Base-by-base conservation (phyloP, 768 basidiomycete genomes). In the Psilocybe azurescens region DNA sequence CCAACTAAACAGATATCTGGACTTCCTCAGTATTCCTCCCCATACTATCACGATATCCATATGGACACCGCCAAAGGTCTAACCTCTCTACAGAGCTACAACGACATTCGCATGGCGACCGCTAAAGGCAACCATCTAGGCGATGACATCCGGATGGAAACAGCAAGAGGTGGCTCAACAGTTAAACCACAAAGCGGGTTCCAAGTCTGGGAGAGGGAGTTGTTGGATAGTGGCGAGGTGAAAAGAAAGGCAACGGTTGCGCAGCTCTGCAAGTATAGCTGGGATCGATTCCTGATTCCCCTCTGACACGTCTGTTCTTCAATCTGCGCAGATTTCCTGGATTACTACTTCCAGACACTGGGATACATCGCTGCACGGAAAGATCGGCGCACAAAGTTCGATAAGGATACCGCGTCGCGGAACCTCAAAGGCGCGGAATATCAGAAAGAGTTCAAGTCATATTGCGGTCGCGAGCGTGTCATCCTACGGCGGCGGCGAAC, bases 321-420 rank as follows among this genome's bases (percentile, higher is more conserved):
- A 38, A 46, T n/a, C 55, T 32, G 53, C 58, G 36, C 66, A 96
- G 95, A 93, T 80, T 98, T 98, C 78, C 86, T 97, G 54, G 97
- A 99, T 76, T 99, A 99, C 74, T 99, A 99, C 79, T 99, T 99
- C 74, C 94, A 98, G 72, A 85, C 88, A 1, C 84, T 99, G 39
- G 94, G 94, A 16, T 98, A 98, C 76, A 83, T 98, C 61, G 87
- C 90, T 7, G 77, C 89, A 18, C 87, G 97, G 28, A 95, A 94
- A 73, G 89, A 94, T 50, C 89, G 97, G 28, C 85, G 95, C 30
- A 74, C 86, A 16, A 86, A 82, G 58, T 98, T 99, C 75, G 91
- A 97, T 71, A 78, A 82, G 14, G 95, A 97, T 69, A 96, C 95
- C 3, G 70, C 83, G 2, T 78, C 83, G 10, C 90, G 97, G 33